Conservation (phyloP, 371 early-diverging fungal genomes). For the Mucor lusitanicus region DNA sequence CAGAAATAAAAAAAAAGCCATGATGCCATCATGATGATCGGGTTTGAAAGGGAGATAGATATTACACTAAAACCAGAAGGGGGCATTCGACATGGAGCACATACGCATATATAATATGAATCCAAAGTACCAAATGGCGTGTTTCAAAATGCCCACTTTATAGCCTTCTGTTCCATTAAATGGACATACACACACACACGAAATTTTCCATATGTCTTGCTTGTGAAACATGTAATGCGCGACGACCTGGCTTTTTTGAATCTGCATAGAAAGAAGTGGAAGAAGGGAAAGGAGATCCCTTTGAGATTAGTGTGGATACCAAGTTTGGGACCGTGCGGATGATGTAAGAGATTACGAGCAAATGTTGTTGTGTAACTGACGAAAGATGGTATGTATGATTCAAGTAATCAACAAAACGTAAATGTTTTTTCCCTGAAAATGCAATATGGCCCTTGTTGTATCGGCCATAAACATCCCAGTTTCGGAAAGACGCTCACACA, state of each 20-base stretch:
- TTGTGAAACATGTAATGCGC: not conserved
- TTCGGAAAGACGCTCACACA: not conserved
- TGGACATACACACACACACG: no score
- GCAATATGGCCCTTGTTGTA: not conserved
- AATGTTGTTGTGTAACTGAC: conserved; percentile 2
- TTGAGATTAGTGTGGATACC: not conserved
- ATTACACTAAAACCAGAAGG: no score
- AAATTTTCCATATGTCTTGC: not conserved
- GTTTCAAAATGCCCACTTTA: no score
- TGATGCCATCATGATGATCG: not conserved
- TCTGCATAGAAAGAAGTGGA: not conserved
- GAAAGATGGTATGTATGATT: not conserved
- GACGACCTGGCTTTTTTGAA: not conserved
- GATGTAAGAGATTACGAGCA: conserved; percentile 8
- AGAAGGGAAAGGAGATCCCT: not conserved
- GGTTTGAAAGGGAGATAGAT: not conserved
- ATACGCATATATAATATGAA: not conserved
- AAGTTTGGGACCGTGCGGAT: conserved; percentile 17
- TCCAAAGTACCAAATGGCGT: no score
- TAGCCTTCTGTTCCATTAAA: not conserved
- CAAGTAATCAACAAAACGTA: not conserved
- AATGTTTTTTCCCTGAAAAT: not conserved
- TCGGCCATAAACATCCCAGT: not conserved
- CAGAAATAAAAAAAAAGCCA: not conserved
- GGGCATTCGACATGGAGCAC: not conserved